Base-by-base conservation (phyloP, 176 grass and related monocot genomes). In the Carex scoparia region DNA sequence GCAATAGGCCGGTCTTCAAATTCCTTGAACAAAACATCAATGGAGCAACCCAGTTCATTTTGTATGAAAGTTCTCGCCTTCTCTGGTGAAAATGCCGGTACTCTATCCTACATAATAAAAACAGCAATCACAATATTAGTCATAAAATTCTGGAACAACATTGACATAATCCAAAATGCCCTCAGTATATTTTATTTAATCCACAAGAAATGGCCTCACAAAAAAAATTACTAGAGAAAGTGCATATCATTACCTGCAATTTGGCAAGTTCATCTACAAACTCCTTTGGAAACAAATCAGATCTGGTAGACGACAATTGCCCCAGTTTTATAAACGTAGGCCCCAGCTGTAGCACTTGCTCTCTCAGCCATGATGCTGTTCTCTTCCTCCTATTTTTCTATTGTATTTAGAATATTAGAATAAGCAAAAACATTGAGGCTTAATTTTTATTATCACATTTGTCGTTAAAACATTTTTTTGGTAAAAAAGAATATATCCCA, bases 271-370 rank as follows among this genome's bases (percentile, higher is more conserved):
- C 95, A 28, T 98, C 95, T 38, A 98, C 89, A 38, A 94, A 98
- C 86, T 98, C 95, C 56, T 60, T 69, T 67, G 95, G 92, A 55
- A 98, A 91, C 54, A 98, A 90, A 92, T 98, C 95, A 90, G 95
- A 94, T 86, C 95, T 91, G 72, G 95, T 98, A 27, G 95, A 98
- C 23, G 93, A 98, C 80, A 94, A 81, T 87, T 98, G 95, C 75
- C 95, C 95, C 61, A 98, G 88, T 84, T 98, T 98, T 76, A 98
- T 98, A 84, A 98, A 98, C 40, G 92, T 94, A 78, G 95, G 95
- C 23, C 95, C 95, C 68, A 98, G 95, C 84, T 98, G 91, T 75
- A 98, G 84, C 48, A 94, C 91, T 94, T 93, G 87, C 73, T 98
- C 91, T 90, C 91, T 98, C 86, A 98, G 87, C 95, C 95, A 98